phyloP scores from a whole-genome alignment of 805 yeast species.

The Jamesozyma piceae region DNA sequence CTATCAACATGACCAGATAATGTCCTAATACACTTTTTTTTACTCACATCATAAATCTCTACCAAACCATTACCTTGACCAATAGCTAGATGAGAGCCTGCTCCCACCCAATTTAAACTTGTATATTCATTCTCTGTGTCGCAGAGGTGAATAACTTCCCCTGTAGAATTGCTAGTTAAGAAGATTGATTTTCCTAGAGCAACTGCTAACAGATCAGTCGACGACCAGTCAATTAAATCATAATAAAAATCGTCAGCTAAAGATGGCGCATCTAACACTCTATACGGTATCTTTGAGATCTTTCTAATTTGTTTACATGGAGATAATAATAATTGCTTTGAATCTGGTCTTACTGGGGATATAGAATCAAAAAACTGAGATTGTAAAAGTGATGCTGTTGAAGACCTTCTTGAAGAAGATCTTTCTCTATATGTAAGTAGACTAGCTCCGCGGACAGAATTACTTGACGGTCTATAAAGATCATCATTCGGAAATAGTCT shows the following conservation, averaged over 20 bases:
- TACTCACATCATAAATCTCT: conserved; percentile 89
- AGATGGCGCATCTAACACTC: conserved; percentile 94
- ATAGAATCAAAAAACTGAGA: conserved; percentile 57
- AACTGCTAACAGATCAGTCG: conserved; percentile 78
- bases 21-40: conserved; percentile 72
- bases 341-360: conserved; percentile 83
- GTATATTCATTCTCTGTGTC: conserved; percentile 71
- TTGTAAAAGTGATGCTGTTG: conserved; percentile 51
- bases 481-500: conserved; percentile 19
- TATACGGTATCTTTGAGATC: conserved; percentile 78
- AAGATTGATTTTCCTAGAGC: conserved; percentile 85
- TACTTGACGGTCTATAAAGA: conserved; percentile 16
- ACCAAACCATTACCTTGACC: conserved; percentile 84
- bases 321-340: conserved; percentile 66
- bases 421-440: conserved; percentile 71
- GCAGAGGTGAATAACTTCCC: conserved; percentile 72
- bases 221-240: conserved; percentile 92
- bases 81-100: conserved; percentile 89
- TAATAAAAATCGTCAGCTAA: conserved; percentile 88
- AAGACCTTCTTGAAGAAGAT: conserved; percentile 45
- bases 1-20: conserved; percentile 87
- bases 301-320: conserved; percentile 74
- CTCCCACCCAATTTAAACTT: conserved; percentile 84
- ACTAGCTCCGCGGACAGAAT: conserved; percentile 39
- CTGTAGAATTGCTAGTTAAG: conserved; percentile 81